Base-by-base conservation (phyloP, 495 filamentous ascomycete species). In the Penicillium odoratum region DNA sequence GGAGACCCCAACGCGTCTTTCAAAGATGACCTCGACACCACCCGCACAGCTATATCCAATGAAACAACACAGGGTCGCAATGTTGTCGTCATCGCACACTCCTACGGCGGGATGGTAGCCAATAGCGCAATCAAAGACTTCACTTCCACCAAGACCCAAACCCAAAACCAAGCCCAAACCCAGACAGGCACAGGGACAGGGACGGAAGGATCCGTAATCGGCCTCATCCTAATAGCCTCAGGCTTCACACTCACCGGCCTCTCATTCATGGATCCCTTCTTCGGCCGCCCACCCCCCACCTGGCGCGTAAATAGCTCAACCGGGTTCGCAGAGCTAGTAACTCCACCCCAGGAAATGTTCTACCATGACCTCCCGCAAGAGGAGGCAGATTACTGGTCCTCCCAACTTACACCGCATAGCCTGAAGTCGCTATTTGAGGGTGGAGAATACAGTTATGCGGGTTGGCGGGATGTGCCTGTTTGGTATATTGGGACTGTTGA, bases 51-150 rank as follows among this genome's bases (percentile, higher is more conserved):
- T 13, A 73, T 75, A 25, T 65, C 66, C 9, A 29, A 38, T 38
- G 75, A 81, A 53, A 68, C 69, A 45, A 60, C 33, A 25, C 21
- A 59, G 29, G 72, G 75, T 7, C 71, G 71, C 44, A 53, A 69
- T 34, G 77, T 84, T 7, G 69, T 83, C 2, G 62, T 84, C 42
- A 54, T 84, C 10, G 70, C 70, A 8, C 81, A 84, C 64, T 82
- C 79, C 5, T 83, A 83, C 57, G 78, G 80, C 46, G 81, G 80
- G 43, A 69, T 78, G 33, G 75, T 81, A 1, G 78, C 72, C 40
- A 70, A 68, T 48, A 79, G 74, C 53, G 76, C 77, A 2, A 70
- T 81, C 58, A 76, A 75, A 56, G 79, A 74, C 0, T 69, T 78
- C 36, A 63, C 74, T 29, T 67, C 68, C 47, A 50, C 42, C 34